Evolutionary conservation across 2,329 filamentous ascomycete genomes (phyloP), one percentile per base, ranked within the genome.

Genomic region (Aspergillus novoparasiticus): DNA sequence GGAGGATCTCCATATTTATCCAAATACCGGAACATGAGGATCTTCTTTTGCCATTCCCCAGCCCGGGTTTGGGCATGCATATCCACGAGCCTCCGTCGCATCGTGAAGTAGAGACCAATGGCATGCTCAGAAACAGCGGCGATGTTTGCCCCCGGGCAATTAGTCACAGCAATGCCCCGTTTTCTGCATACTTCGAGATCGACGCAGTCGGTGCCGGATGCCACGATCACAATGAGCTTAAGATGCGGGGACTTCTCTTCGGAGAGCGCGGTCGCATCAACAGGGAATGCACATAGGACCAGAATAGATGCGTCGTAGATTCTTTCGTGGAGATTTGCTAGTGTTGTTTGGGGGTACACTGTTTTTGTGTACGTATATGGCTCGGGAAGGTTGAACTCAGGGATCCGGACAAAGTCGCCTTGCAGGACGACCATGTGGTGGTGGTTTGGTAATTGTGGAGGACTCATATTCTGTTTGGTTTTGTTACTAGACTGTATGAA

Each of bases 111-210:
- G 61, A 85, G 68, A 50, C 78, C 81, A 46, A 85, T 78, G 12
- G 82, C 82, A 75, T 85, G 83, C 69, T 85, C 83, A 34, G 77
- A 77, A 11, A 84, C 82, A 51, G 80, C 72, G 54, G 82, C 78
- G 53, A 82, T 76, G 59, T 84, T 84, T 26, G 81, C 79, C n/a
- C 73, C 76, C 4, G 82, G 81, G 51, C 78, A 81, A 57, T 83
- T 83, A 56, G 76, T 78, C 43, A 85, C 78, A 16, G 76, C 75
- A 58, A 85, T 78, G 36, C 80, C 80, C 19, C 80, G 75, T 58
- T 75, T 73, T 45, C 74, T 74, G 62, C 78, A 81, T 54, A 80
- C 80, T 5, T 75, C 72, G 41, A 82, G 76, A 68, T 84, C 81
- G 34, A 85, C 73, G 62, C 78, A 78, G 69, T 83, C 81, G 58